Base-by-base conservation (phyloP, 306 rosid species). In the Pterocarpus macrocarpus region DNA sequence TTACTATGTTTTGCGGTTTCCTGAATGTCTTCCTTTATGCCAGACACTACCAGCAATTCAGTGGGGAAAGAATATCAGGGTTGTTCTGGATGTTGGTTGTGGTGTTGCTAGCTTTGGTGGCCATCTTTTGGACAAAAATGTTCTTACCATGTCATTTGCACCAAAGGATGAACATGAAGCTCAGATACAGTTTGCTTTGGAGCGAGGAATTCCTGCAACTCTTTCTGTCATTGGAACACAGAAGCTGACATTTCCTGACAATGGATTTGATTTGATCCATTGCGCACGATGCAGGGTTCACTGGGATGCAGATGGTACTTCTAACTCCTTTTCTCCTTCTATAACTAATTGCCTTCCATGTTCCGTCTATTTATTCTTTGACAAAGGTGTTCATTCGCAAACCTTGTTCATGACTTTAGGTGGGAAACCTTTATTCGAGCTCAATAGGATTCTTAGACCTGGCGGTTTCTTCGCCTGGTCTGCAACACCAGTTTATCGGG, bases 31-130 rank as follows among this genome's bases (percentile, higher is more conserved):
- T 82, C 41, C 44, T 62, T 58, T 47, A 45, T 75, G 62, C 17
- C 69, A 94, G 98, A 88, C 90, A 52, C 82, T 87, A 59, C 85
- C 91, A n/a, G 5, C 30, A 17, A 84, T 89, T 69, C 71, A 84
- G 61, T 94, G 97, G 98, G 98, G 97, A 73, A 77, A 85, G 79
- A 84, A 89, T 56, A 87, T 90, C 68, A 87, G 98, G 87, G 97
- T 91, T 80, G 80, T 91, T 84, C 88, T 94, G 17, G 98, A 93
- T 81, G 97, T 86, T 58, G 98, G 98, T 36, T 93, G 97, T 82
- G 98, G 97, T 13, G 98, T 93, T 75, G 98, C 98, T 76, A 93
- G 98, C 88, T 93, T 93, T 73, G 98, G 97, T 58, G 98, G 98
- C 52, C 58, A 84, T 87, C 88, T 94, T 76, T 75, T 91, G 80